These are phyloP conservation scores for Raddia guianensis DNA, from an alignment of 176 grass and related monocot species.

Conservation along the genomic window DNA sequence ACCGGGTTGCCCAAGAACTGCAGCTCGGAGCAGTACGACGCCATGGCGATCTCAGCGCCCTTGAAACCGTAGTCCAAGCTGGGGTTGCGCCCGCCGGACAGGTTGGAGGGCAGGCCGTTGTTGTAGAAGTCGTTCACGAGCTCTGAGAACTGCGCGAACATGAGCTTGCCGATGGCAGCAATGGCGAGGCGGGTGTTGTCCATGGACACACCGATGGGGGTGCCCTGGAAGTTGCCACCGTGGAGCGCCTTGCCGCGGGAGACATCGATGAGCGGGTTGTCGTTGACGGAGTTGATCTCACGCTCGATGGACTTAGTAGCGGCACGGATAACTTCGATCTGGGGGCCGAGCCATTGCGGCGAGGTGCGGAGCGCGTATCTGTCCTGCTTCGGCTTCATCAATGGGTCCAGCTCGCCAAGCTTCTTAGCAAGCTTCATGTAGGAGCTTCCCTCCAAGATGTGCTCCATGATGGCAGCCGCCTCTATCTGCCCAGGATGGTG, in stretches of 20 bases:
- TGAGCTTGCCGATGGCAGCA: slow-evolving; percentile 86
- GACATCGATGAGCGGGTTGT: slow-evolving; percentile 94
- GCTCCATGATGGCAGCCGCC: slow-evolving; percentile 92
- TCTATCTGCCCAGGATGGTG: slow-evolving; percentile 96
- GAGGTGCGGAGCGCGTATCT: slow-evolving; percentile 91
- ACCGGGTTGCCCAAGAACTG: slow-evolving; percentile 93
- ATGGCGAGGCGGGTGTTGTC: slow-evolving; percentile 89
- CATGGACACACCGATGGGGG: slow-evolving; percentile 94
- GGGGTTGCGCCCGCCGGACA: slow-evolving; percentile 83
- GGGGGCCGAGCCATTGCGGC: slow-evolving; percentile 92
- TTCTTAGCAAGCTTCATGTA: slow-evolving; percentile 89
- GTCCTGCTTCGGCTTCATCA: slow-evolving; percentile 97
- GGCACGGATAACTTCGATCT: slow-evolving; percentile 86
- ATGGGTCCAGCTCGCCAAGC: slow-evolving; percentile 73
- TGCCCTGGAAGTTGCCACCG: slow-evolving; percentile 95
- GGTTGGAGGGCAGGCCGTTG: slow-evolving; percentile 87
- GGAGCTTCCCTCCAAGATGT: slow-evolving; percentile 82
- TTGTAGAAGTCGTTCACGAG: slow-evolving; percentile 99
- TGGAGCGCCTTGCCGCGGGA: slow-evolving; percentile 82
- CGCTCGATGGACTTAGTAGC: slow-evolving; percentile 94
- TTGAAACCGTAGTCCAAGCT: slow-evolving; percentile 97
- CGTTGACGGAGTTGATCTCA: slow-evolving; percentile 99
- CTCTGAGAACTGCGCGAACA: slow-evolving; percentile 96
- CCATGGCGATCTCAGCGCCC: slow-evolving; percentile 96
- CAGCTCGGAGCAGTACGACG: slow-evolving; percentile 92